These are phyloP conservation scores for Podaxis rugospora DNA, from an alignment of 768 basidiomycete genomes.

Conservation along the genomic window DNA sequence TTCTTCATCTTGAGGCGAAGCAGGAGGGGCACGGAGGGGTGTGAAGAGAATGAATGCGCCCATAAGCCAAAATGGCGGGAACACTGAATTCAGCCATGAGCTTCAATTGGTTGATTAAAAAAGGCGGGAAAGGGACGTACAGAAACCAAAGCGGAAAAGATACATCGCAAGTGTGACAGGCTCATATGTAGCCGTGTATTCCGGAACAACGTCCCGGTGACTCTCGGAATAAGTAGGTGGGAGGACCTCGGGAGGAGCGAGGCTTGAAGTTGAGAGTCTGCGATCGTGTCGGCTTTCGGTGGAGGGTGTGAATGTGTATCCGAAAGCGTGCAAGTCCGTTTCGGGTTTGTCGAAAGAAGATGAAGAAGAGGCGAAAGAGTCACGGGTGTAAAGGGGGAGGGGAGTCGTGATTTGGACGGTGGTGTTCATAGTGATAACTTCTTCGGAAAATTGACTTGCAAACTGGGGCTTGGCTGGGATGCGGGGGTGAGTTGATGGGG, in stretches of 20 bases:
- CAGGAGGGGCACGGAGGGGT: slow-evolving; percentile 42
- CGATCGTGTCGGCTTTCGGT: slow-evolving; percentile 39
- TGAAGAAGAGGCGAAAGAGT: slow-evolving; percentile 8
- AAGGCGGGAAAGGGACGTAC: slow-evolving; percentile 30
- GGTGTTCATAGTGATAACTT: background rate
- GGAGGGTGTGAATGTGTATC: slow-evolving; percentile 32
- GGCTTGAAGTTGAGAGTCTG: slow-evolving; percentile 16
- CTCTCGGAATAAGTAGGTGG: slow-evolving; percentile 45
- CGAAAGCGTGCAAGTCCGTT: slow-evolving; percentile 20
- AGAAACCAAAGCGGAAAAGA: slow-evolving; percentile 60
- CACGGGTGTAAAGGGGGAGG: slow-evolving; percentile 4
- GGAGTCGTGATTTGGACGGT: background rate
- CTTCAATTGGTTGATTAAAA: background rate
- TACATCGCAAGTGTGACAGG: slow-evolving; percentile 53
- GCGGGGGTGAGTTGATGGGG: background rate
- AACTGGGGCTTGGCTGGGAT: background rate
- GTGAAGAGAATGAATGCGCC: slow-evolving; percentile 52
- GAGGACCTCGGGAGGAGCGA: slow-evolving; percentile 17
- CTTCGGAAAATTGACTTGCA: background rate
- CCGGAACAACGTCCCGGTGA: slow-evolving; percentile 26
- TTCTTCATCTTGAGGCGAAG: slow-evolving; percentile 14
- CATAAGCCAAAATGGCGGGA: slow-evolving; percentile 59
- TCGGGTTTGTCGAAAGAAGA: background rate
- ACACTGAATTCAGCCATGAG: slow-evolving; percentile 34
- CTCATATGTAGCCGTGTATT: slow-evolving; percentile 38